phyloP scores from a whole-genome alignment of 2,329 filamentous ascomycete species.

The Ascochyta fabae region DNA sequence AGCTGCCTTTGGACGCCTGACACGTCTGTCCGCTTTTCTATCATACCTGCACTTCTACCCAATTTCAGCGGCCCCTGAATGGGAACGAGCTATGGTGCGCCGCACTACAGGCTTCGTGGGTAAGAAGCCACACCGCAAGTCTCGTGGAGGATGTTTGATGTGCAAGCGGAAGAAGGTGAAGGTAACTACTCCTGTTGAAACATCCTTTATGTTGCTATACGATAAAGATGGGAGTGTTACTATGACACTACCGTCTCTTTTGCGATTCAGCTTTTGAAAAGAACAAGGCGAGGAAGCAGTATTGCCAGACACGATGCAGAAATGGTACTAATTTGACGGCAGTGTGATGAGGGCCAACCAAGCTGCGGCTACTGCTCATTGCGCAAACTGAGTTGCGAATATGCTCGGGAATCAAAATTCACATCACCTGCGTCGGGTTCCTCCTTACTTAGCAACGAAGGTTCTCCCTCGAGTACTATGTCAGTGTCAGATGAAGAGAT shows the following conservation, averaged over 20 bases:
- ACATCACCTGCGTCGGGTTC: conserved; percentile 2
- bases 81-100: conserved; percentile 27
- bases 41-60: neutral
- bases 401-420: conserved; percentile 20
- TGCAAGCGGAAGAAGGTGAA: conserved; percentile 47
- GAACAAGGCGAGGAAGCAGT: no score
- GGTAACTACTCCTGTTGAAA: conserved; percentile 19
- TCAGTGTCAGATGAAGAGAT: neutral
- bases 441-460: neutral
- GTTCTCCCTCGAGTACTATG: neutral
- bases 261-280: no score
- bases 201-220: no score
- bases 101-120: conserved; percentile 37
- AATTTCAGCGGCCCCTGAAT: neutral
- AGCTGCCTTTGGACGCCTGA: neutral
- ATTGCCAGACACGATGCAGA: no score
- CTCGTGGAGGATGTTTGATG: conserved; percentile 37
- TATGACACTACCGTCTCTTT: no score
- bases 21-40: neutral
- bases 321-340: conserved; percentile 2
- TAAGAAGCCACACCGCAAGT: conserved; percentile 45
- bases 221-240: no score
- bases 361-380: conserved; percentile 37
- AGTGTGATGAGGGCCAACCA: conserved; percentile 43
- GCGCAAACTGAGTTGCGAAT: conserved; percentile 35